Base-by-base conservation (phyloP, 257 asterid species). In the Haberlea rhodopensis region DNA sequence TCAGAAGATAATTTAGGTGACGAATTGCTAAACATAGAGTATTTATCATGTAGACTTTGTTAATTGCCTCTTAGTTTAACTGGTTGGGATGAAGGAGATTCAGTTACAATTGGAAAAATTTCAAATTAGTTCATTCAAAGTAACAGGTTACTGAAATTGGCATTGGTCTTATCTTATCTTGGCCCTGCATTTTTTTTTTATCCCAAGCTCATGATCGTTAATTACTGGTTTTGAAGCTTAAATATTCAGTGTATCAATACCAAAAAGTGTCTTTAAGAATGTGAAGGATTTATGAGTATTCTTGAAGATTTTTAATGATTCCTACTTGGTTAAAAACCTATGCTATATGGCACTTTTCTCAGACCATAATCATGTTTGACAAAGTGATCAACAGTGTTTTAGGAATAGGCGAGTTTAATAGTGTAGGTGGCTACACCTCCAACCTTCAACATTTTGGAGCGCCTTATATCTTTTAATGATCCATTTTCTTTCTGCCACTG, bases 351-450 rank as follows among this genome's bases (percentile, higher is more conserved):
- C 3, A n/a, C 16, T 4, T 40, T n/a, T n/a, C n/a, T n/a, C n/a
- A n/a, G n/a, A n/a, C n/a, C n/a, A n/a, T n/a, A n/a, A n/a, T n/a
- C n/a, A 13, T 61, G 45, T 57, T 76, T 32, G 58, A 69, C 29
- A 69, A 69, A 69, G 65, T 63, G 68, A 57, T 24, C 40, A 34
- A 34, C 52, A 40, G 57, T 72, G 40, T 16, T 53, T 25, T 19
- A n/a, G 54, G 60, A 22, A 34, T 23, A 11, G 25, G 19, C 18
- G 31, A 20, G 23, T 56, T 29, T 22, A 67, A 15, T 53, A 40
- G 63, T 19, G n/a, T n/a, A n/a, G n/a, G n/a, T n/a, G n/a, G n/a
- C n/a, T n/a, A n/a, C n/a, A n/a, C n/a, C n/a, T n/a, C n/a, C n/a
- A n/a, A n/a, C n/a, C n/a, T n/a, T n/a, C n/a, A n/a, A n/a, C n/a